Evolutionary conservation across 2,329 filamentous ascomycete genomes (phyloP), one percentile per base, ranked within the genome.

Genomic region (Aureobasidium subglaciale): DNA sequence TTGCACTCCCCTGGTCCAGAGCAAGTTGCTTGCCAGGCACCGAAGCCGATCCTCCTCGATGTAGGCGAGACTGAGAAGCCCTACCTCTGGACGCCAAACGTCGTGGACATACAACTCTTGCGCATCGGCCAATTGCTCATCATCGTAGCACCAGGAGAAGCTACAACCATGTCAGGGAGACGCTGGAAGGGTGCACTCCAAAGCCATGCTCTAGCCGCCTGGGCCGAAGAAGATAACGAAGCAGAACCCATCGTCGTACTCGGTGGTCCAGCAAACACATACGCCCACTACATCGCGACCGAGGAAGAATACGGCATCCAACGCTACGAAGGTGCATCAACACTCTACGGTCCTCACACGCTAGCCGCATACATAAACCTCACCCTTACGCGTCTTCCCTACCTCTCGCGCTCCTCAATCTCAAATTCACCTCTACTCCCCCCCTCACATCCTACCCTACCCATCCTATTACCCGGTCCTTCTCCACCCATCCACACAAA

Each of bases 311-410:
- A 93, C 68, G 73, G 74, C 11, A 76, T 93, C 42, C 92, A 96
- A 72, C 85, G 92, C 9, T 96, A 96, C 71, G 92, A 97, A 73
- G 92, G 91, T n/a, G 92, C 89, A 0, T 92, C 87, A 6, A 97
- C 92, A 0, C 81, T 97, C 2, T 93, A 88, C 68, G 92, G 92
- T 0, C 87, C 81, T 2, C 83, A 90, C 69, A 88, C 90, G 0
- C 79, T 96, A 10, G 82, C 87, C 32, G 92, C 90, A 1, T 93
- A 93, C 73, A 88, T 96, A 73, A 91, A 95, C 69, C 77, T 92
- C 40, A 91, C 89, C 0, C 75, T 90, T n/a, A 80, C 78, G 0
- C 83, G 86, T 67, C 80, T 93, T 3, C 78, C 78, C 15, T 86
- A 85, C 67, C 80, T 95, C 3, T 75, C 76, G 10, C 74, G 74